Percentiles rank a stretch among this genome's conserved stretches.
These are phyloP conservation scores for Ogataea zsoltii DNA, from an alignment of 805 yeast genomes.

Conservation along the genomic window DNA sequence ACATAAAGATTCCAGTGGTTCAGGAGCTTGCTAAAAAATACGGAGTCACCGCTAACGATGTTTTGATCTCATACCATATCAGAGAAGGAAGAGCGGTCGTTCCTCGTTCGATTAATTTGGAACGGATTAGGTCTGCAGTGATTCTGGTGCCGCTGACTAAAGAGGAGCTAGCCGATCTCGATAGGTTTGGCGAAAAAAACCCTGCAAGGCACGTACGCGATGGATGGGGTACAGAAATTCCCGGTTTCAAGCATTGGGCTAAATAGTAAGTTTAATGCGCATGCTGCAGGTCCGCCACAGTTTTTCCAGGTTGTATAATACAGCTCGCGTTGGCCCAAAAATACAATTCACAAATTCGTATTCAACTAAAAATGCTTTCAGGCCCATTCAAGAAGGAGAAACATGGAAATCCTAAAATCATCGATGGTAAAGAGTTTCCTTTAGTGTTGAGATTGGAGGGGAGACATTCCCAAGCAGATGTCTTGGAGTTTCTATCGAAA, in stretches of 20 bases:
- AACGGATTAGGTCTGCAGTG: constrained; percentile 36
- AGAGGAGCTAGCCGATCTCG: constrained; percentile 32
- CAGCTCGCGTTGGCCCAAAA: too few relatives aligned
- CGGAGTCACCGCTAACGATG: constrained; percentile 51
- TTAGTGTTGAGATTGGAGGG: not conserved
- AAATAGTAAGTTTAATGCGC: not conserved
- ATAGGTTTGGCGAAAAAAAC: constrained; percentile 12
- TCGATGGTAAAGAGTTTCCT: not conserved
- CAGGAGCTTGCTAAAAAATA: constrained; percentile 53
- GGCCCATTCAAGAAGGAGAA: too few relatives aligned
- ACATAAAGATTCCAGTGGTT: constrained; percentile 35
- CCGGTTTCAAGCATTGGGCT: constrained; percentile 12
- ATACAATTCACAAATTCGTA: too few relatives aligned
- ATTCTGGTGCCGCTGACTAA: constrained; percentile 36
- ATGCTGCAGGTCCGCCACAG: too few relatives aligned
- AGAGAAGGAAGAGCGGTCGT: constrained; percentile 34
- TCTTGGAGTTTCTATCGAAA: not conserved
- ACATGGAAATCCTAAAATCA: not conserved
- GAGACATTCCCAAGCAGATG: not conserved
- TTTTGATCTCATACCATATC: constrained; percentile 38
- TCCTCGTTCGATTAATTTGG: constrained; percentile 42
- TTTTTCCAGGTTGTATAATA: too few relatives aligned
- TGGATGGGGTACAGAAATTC: constrained; percentile 2
- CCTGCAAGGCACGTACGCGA: constrained; percentile 2
- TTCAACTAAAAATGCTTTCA: too few relatives aligned